Percentiles rank a stretch among this genome's conserved stretches.
Evolutionary conservation across 2,329 filamentous ascomycete genomes (phyloP).

Genomic region (Teratosphaeria gauchensis): DNA sequence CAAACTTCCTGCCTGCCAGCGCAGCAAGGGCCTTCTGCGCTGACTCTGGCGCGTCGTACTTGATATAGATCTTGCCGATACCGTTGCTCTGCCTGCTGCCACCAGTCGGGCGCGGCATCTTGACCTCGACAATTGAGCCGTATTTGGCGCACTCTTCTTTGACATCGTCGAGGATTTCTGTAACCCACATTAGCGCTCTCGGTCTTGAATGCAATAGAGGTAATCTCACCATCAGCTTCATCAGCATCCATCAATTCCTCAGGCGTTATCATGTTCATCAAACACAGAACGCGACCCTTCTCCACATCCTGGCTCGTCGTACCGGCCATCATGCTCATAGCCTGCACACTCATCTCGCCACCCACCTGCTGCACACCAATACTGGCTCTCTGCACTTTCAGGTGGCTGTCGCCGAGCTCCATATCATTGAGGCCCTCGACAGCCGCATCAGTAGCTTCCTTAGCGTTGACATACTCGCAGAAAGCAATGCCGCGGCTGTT

Average conservation of each 20-base stretch:
- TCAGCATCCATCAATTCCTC: slow-evolving; percentile 91
- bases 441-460: slow-evolving; percentile 65
- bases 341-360: slow-evolving; percentile 90
- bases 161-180: slow-evolving; percentile 95
- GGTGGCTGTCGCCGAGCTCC: slow-evolving; percentile 76
- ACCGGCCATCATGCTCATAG: slow-evolving; percentile 94
- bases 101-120: slow-evolving; percentile 79
- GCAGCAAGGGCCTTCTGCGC: slow-evolving; percentile 77
- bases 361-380: slow-evolving; percentile 91
- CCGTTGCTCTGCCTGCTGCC: slow-evolving; percentile 76
- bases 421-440: slow-evolving; percentile 88
- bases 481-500: slow-evolving; percentile 85
- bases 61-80: slow-evolving; percentile 96
- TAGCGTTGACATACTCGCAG: slow-evolving; percentile 79
- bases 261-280: slow-evolving; percentile 96
- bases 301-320: slow-evolving; percentile 67
- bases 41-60: slow-evolving; percentile 69
- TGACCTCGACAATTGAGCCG: slow-evolving; percentile 75
- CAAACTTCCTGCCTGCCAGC: slow-evolving; percentile 92
- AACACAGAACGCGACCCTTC: slow-evolving; percentile 72
- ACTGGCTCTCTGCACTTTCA: slow-evolving; percentile 82
- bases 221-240: slow-evolving; percentile 77
- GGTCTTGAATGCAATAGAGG: background rate
- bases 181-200: background rate
- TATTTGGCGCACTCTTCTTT: slow-evolving; percentile 89